Percentiles rank a stretch among this genome's conserved stretches.
These are phyloP conservation scores for Pezicula neosporulosa DNA, from an alignment of 2,329 filamentous ascomycete genomes.

Conservation along the genomic window DNA sequence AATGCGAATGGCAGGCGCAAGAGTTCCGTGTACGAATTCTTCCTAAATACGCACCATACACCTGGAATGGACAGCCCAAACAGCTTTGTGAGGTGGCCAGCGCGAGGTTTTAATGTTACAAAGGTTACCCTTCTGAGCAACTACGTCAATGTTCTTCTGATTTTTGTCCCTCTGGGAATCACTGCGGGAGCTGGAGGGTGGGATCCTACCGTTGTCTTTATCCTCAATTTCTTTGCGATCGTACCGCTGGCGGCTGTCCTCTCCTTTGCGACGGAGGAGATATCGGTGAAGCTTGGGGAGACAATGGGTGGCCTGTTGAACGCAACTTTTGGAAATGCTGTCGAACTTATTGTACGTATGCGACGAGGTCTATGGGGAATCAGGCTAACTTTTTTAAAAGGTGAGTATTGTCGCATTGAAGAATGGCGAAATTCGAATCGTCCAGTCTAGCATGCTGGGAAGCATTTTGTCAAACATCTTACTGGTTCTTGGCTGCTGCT, in stretches of 20 bases:
- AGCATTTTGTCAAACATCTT: slow-evolving; percentile 94
- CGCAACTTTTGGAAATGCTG: slow-evolving; percentile 46
- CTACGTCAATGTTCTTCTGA: slow-evolving; percentile 71
- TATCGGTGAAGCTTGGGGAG: slow-evolving; percentile 50
- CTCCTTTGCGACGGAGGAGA: slow-evolving; percentile 55
- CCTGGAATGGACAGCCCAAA: slow-evolving; percentile 25
- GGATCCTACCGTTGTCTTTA: slow-evolving; percentile 52
- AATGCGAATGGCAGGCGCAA: slow-evolving; percentile 13
- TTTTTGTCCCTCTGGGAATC: slow-evolving; percentile 79
- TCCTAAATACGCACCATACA: slow-evolving; percentile 20
- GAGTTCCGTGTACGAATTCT: slow-evolving; percentile 19
- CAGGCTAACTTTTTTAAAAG: slow-evolving; percentile 36
- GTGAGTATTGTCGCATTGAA: slow-evolving; percentile 88
- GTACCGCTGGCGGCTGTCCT: slow-evolving; percentile 51
- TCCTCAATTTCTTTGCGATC: slow-evolving; percentile 58
- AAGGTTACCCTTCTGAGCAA: slow-evolving; percentile 31
- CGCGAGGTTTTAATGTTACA: slow-evolving; percentile 21
- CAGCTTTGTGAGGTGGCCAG: slow-evolving; percentile 23
- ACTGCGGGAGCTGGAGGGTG: slow-evolving; percentile 49
- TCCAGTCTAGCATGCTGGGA: slow-evolving; percentile 97
- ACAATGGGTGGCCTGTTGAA: slow-evolving; percentile 55
- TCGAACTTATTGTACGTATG: slow-evolving; percentile 49
- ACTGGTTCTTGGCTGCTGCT: slow-evolving; percentile 79
- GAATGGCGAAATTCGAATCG: slow-evolving; percentile 85
- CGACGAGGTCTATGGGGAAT: neutral